Evolutionary conservation across 257 asterid species (phyloP), one percentile per base, ranked within the genome.

Genomic region (Anisodus tanguticus): DNA sequence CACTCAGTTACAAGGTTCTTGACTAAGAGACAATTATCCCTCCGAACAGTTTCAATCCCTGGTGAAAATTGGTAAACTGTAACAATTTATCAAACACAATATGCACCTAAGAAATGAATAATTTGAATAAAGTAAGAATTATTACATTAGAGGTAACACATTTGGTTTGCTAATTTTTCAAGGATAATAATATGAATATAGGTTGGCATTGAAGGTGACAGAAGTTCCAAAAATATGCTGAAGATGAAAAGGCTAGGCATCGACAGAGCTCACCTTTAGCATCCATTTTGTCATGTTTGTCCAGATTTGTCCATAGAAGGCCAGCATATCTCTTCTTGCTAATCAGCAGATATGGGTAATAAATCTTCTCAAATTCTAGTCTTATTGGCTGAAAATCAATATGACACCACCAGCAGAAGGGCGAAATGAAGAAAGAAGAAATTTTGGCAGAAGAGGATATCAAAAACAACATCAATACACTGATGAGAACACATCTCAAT

Each of bases 251-350:
- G 77, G 71, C 11, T 58, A 84, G 54, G n/a, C 78, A 72, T 86
- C 85, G 84, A 79, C 57, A 47, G 39, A 76, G 78, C 89, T 88
- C 91, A 97, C 99, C 99, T 93, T 97, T 97, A 22, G 97, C 92
- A 86, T 97, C 98, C 98, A 97, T 97, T 90, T 95, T 97, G 92
- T 97, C 99, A 85, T 90, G 93, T 88, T 95, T 97, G 86, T 90
- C 86, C 62, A 97, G 98, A 90, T 92, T 97, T 86, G 99, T 94
- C 99, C 99, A 97, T 85, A 92, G 88, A 86, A 97, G 99, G 81
- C 99, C 99, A 87, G 99, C 99, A 87, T 97, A 97, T 86, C 99
- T 97, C 95, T 97, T 97, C 95, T 97, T 97, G 92, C 99, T 97
- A 82, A 97, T 97, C 74, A 97, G 87, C 54, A 97, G 88, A 87